phyloP scores from a whole-genome alignment of 495 filamentous ascomycete genomes.

The Annulohypoxylon moriforme region DNA sequence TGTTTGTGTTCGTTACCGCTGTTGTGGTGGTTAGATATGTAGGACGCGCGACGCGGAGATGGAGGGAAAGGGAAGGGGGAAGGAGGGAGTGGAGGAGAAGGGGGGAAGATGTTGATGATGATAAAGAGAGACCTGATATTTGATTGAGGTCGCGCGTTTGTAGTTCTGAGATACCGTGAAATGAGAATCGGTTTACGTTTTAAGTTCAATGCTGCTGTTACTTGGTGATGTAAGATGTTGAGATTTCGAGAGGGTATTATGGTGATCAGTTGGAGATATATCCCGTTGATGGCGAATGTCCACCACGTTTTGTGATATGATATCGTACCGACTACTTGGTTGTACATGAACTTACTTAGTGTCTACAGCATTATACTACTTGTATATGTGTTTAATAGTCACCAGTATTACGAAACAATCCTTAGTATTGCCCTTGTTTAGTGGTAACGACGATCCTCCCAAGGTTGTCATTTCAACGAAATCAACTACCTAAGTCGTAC shows the following conservation, averaged over 20 bases:
- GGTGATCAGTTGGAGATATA: no score
- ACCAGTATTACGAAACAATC: neutral
- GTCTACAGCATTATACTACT: neutral
- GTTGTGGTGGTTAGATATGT: neutral
- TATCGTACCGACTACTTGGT: no score
- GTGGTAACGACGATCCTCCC: neutral
- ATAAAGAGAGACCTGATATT: neutral
- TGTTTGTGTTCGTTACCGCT: neutral
- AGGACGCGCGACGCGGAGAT: neutral
- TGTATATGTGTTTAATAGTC: neutral
- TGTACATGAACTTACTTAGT: neutral
- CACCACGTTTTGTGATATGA: no score
- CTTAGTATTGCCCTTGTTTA: neutral
- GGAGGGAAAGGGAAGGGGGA: neutral
- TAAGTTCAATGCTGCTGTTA: neutral
- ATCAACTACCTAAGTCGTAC: neutral
- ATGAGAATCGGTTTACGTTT: conserved; percentile 4
- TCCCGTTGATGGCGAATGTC: no score
- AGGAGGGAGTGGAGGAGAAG: neutral
- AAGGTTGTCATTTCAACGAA: neutral
- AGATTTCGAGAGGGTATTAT: no score
- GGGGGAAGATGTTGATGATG: neutral
- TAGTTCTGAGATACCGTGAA: conserved; percentile 11
- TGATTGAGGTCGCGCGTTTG: conserved; percentile 2
- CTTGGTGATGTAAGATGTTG: neutral